These are phyloP conservation scores for Candida sakaeoensis DNA, from an alignment of 805 yeast species.

Conservation along the genomic window DNA sequence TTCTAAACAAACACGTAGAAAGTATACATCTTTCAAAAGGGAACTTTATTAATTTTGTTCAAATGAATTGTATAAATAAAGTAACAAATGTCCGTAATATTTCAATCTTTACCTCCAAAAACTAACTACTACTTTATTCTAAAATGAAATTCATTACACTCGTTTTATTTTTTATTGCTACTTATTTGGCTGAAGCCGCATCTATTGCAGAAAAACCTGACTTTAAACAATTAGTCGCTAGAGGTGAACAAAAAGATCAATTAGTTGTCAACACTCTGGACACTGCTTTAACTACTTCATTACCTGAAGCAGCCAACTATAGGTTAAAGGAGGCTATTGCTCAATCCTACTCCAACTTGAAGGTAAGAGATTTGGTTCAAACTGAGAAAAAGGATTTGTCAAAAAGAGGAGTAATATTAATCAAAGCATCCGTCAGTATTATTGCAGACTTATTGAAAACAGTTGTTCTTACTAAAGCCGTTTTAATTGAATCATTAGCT, in stretches of 20 bases:
- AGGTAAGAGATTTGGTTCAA: neutral
- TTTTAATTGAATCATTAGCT: neutral
- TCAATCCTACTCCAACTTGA: neutral
- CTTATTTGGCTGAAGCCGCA: neutral
- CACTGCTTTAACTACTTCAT: neutral
- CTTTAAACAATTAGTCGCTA: constrained; percentile 1
- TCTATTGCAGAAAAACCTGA: neutral
- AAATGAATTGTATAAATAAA: neutral
- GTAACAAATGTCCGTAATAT: neutral
- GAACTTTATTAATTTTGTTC: no score
- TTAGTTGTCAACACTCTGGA: neutral
- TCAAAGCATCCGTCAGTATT: neutral
- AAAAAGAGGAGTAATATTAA: neutral
- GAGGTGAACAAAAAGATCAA: neutral
- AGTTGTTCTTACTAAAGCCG: neutral
- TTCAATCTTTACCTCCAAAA: neutral
- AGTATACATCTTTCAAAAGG: no score
- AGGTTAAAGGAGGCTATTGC: neutral
- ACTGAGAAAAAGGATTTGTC: neutral
- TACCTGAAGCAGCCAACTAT: neutral
- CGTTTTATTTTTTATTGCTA: neutral
- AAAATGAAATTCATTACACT: constrained; percentile 3
- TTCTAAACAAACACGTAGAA: no score
- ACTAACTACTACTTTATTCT: neutral
- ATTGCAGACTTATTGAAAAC: neutral